Percentiles rank a stretch among this genome's conserved stretches.
phyloP scores from a whole-genome alignment of 345 rosid genomes.

The Orychophragmus violaceus region DNA sequence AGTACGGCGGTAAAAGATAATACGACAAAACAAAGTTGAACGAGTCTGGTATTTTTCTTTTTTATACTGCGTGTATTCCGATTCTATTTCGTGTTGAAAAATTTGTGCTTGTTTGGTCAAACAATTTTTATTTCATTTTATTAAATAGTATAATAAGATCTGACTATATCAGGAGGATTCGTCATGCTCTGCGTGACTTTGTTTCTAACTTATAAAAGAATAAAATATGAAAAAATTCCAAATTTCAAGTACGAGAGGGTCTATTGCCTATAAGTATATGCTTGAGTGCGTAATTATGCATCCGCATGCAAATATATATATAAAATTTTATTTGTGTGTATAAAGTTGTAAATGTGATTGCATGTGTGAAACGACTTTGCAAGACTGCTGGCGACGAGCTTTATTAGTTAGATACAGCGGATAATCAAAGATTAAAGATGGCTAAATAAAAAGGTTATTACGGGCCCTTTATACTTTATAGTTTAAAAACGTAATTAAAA shows the following conservation, averaged over 20 bases:
- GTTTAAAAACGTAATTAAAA: no score
- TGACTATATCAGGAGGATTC: neutral
- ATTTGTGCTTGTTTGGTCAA: constrained; percentile 7
- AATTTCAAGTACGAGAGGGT: neutral
- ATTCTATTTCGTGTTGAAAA: neutral
- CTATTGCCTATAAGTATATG: neutral
- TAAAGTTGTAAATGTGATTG: constrained; percentile 10
- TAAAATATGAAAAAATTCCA: neutral
- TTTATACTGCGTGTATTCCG: neutral
- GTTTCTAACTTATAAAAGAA: neutral
- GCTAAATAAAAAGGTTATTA: neutral
- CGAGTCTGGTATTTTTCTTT: constrained; percentile 1
- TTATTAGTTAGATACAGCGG: constrained; percentile 23
- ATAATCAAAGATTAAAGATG: constrained; percentile 6
- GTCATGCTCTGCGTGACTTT: constrained; percentile 21
- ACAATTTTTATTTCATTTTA: neutral
- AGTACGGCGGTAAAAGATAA: no score
- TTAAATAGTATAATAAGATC: neutral
- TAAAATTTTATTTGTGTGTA: neutral
- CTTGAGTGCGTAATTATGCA: neutral
- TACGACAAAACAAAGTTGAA: neutral
- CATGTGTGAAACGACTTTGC: constrained; percentile 28
- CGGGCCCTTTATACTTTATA: neutral
- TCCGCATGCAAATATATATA: constrained; percentile 11
- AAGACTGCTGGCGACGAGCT: constrained; percentile 16